Conservation (phyloP, 2,329 filamentous ascomycete species). For the Lithohypha guttulata region DNA sequence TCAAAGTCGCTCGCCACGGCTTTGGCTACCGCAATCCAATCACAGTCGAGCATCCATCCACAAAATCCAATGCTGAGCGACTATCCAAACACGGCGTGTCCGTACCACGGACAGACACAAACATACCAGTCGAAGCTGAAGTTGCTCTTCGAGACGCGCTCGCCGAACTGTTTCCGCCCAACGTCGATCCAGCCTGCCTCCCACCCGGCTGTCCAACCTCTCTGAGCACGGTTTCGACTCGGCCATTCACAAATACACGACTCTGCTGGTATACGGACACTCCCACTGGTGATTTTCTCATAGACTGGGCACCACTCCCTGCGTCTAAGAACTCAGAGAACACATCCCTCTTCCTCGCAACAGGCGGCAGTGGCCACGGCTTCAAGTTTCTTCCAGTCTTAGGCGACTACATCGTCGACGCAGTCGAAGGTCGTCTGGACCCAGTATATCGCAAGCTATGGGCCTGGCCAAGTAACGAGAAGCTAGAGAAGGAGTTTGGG, state of each 20-base stretch:
- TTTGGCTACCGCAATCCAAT: constrained; percentile 46
- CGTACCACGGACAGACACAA: constrained; percentile 29
- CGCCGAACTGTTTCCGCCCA: constrained; percentile 42
- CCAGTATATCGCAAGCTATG: constrained; percentile 33
- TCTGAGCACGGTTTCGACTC: constrained; percentile 15
- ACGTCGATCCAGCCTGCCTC: constrained; percentile 32
- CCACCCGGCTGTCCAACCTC: constrained; percentile 1
- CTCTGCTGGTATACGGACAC: constrained; percentile 73
- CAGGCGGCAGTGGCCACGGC: constrained; percentile 44
- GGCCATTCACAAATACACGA: constrained; percentile 52
- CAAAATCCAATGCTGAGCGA: neutral
- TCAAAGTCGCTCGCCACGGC: constrained; percentile 60
- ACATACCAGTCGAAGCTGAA: constrained; percentile 47
- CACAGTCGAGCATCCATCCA: neutral
- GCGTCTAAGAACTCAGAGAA: neutral
- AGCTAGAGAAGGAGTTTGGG: constrained; percentile 4
- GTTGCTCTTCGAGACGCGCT: constrained; percentile 51
- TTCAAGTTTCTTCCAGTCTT: constrained; percentile 62
- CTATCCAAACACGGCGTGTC: constrained; percentile 24
- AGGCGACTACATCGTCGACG: constrained; percentile 43
- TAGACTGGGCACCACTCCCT: constrained; percentile 57
- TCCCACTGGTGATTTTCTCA: constrained; percentile 57
- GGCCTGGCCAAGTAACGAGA: constrained; percentile 28
- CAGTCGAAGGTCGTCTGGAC: constrained; percentile 35
- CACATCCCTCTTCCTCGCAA: constrained; percentile 37